phyloP scores from a whole-genome alignment of 2,329 filamentous ascomycete species.

The Pseudogymnoascus sp. region DNA sequence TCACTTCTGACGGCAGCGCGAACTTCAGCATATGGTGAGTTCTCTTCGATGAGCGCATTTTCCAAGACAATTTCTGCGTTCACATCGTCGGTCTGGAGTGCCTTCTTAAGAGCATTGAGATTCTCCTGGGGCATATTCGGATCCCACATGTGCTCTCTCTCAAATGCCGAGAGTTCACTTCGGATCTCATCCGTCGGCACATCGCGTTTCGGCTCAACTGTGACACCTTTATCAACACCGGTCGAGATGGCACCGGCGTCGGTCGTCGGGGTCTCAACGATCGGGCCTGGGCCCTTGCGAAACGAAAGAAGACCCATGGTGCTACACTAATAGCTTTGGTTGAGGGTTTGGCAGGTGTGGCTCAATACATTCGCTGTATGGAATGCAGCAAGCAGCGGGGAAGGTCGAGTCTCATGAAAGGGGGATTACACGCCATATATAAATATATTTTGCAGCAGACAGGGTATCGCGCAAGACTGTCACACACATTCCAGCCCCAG shows the following conservation, averaged over 20 bases:
- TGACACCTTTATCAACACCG: not conserved
- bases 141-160: constrained; percentile 16
- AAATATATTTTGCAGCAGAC: not conserved
- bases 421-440: not conserved
- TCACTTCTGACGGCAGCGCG: constrained; percentile 53
- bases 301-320: constrained; percentile 6
- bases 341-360: not conserved
- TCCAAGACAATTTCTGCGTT: constrained; percentile 31
- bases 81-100: constrained; percentile 20
- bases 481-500: not conserved
- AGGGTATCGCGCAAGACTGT: not conserved
- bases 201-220: not conserved
- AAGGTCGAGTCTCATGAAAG: not conserved
- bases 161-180: not conserved
- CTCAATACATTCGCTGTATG: not conserved
- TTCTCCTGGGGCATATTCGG: constrained; percentile 21
- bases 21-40: constrained; percentile 56
- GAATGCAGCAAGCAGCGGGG: not conserved
- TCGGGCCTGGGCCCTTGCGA: not conserved
- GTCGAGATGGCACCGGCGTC: not conserved
- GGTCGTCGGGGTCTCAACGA: not conserved
- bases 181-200: not conserved
- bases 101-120: constrained; percentile 19
- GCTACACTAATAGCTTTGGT: not conserved
- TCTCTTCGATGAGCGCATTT: constrained; percentile 39